Evolutionary conservation across 1,139 yeast species (phyloP), one percentile per base, ranked within the genome.

Genomic region (Sugiyamaella pinicola): DNA sequence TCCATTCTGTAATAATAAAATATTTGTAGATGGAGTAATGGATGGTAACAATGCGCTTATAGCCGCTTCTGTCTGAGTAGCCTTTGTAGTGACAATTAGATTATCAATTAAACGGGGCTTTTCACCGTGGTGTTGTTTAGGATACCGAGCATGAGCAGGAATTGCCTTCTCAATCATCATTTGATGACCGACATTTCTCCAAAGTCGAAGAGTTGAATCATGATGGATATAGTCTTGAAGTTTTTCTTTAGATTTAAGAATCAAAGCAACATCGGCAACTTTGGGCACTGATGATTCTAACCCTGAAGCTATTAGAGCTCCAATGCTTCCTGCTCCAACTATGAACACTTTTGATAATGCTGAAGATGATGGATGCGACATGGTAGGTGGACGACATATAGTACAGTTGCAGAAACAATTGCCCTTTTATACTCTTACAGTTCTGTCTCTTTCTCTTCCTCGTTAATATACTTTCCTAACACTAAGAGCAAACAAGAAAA

Each of bases 1-100:
- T 2, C 95, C 95, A 64, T 87, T 87, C 61, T 90, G 95, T 4
- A 90, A 64, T n/a, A 91, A 69, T 41, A 90, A 61, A 2, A 90
- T 68, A 53, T 80, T 82, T 1, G 91, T 77, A 2, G 69, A 59
- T 4, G 70, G 59, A 18, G 67, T 60, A 42, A 83, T 73, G 41
- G 74, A 69, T 2, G 72, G 71, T 24, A 73, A 59, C 57, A 81
- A 77, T 26, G 76, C 76, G 37, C 64, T 59, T 18, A 87, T 58
- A 0, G 86, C 86, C 3, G 63, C 55, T 13, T 69, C 69, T 0
- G 82, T 76, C 38, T 78, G 84, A 59, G 81, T 79, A 0, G 87
- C 78, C 67, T 87, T 87, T 8, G 93, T 85, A 28, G 84, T 70
- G 13, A 85, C 73, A 1, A 86, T 71, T 58, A 86, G 65, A 61